Evolutionary conservation across 805 yeast species (phyloP), one percentile per base, ranked within the genome.

Genomic region (Tetrapisispora arboricola): DNA sequence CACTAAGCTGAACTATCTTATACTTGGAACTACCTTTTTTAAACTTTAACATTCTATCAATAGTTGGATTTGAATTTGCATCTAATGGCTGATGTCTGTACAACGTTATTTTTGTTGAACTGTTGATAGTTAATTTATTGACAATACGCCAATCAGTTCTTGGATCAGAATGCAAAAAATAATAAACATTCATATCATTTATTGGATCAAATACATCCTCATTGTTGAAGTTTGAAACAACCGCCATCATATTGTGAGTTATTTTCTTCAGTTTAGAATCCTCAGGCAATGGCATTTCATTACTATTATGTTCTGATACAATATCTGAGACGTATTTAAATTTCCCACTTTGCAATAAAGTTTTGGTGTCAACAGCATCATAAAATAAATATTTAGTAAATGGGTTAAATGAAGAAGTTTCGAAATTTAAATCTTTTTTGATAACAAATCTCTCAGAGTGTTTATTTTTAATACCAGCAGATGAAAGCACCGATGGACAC

Each of bases 1-100:
- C 97, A 0, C 96, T 94, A 5, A 90, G 75, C 60, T 92, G 98
- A 10, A 86, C 61, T 32, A 92, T 80, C 58, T 83, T 90, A 61
- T 80, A 84, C 41, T 67, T 72, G 13, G 43, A 12, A 48, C 54
- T 22, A 7, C 22, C 29, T 8, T 22, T 9, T 16, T 24, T 34
- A 13, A 34, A 17, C 10, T 32, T 24, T 12, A 34, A 34, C 27
- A 24, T 34, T 7, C 29, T 22, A 6, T 34, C 29, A 5, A 12
- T 15, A 4, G 8, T 15, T 24, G 21, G 22, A 11, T 6, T 34
- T 9, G 22, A 4, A 7, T 24, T 34, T 4, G 9, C 4, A 9
- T 15, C 29, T 7, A 5, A 10, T 27, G 6, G 4, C 9, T 30
- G 20, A 22, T 22, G 30, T 17, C 18, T 38, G n/a, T 31, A 38